phyloP scores from a whole-genome alignment of 2,329 filamentous ascomycete genomes.

The Sporothrix brasiliensis region DNA sequence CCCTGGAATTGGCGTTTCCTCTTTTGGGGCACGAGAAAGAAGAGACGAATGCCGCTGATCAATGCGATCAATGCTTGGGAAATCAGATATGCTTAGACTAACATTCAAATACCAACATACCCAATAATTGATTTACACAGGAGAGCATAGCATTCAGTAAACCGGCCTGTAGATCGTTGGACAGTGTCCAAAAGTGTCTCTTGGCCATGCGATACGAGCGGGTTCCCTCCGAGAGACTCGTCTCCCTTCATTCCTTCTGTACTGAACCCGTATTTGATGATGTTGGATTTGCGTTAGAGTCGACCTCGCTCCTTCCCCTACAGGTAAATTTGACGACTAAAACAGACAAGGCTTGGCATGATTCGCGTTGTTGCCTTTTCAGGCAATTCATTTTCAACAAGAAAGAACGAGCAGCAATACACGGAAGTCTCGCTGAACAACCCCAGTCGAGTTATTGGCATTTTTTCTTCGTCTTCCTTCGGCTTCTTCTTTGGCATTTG shows the following conservation, averaged over 20 bases:
- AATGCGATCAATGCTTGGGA: neutral
- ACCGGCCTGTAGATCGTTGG: neutral
- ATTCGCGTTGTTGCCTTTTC: neutral
- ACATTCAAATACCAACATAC: neutral
- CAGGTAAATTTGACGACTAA: neutral
- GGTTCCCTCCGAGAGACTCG: neutral
- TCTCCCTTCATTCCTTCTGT: neutral
- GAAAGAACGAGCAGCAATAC: too few relatives aligned
- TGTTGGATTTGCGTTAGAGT: neutral
- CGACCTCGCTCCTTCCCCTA: neutral
- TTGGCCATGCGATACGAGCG: neutral
- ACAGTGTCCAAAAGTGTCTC: conserved; percentile 4
- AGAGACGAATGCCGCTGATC: neutral
- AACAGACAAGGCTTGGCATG: neutral
- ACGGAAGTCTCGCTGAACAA: too few relatives aligned
- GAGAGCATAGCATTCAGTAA: too few relatives aligned
- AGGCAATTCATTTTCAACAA: neutral
- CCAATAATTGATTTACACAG: neutral
- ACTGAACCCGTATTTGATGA: neutral
- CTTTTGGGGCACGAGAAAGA: neutral
- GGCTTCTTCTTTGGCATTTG: neutral
- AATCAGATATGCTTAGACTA: conserved; percentile 13
- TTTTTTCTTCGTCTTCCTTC: neutral
- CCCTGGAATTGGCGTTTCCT: conserved; percentile 23
- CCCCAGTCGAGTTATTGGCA: neutral